Base-by-base conservation (phyloP, 2,329 filamentous ascomycete genomes). In the Diaporthe eres region DNA sequence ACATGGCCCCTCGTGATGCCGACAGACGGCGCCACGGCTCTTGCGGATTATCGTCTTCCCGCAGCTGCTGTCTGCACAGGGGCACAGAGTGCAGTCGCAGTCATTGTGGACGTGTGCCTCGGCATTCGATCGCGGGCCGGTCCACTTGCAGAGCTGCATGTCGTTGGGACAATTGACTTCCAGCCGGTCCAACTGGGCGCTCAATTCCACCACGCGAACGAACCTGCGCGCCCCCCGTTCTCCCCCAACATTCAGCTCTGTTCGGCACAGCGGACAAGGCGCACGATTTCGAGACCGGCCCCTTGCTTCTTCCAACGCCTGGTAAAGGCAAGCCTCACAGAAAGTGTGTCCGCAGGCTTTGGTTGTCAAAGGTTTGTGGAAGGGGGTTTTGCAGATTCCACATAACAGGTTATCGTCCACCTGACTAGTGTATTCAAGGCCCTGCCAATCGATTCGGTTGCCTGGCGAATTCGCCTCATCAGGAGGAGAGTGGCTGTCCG, bases 321-420 rank as follows among this genome's bases (percentile, higher is more conserved):
- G 84, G 60, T 83, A 79, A 37, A 93, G 84, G 80, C 92, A 93
- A 6, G 85, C 85, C 71, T 88, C 87, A 79, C 92, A 93, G 80
- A 93, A 93, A 17, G 90, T 91, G 81, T 93, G 92, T 75, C 92
- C 90, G 82, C 92, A 93, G 10, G 85, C 84, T 17, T 78, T 79
- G 0, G 91, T 92, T 57, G 91, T 91, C 65, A 91, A 86, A 0
- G 92, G 91, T 19, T 89, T 86, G 65, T 93, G 84, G 57, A 93
- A 87, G 4, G 92, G 89, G 15, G 90, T 87, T 78, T 90, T 90
- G 83, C 92, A 93, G 65, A 85, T 83, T 22, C 82, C 82, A 73
- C 83, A 85, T 55, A 82, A 77, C n/a, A 85, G 80, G 22, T 82
- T 82, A 39, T 84, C 82, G 75, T 84, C 83, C 22, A 84, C 81